Evolutionary conservation across 2,329 filamentous ascomycete genomes (phyloP).

Genomic region (Xylariaceae sp.): DNA sequence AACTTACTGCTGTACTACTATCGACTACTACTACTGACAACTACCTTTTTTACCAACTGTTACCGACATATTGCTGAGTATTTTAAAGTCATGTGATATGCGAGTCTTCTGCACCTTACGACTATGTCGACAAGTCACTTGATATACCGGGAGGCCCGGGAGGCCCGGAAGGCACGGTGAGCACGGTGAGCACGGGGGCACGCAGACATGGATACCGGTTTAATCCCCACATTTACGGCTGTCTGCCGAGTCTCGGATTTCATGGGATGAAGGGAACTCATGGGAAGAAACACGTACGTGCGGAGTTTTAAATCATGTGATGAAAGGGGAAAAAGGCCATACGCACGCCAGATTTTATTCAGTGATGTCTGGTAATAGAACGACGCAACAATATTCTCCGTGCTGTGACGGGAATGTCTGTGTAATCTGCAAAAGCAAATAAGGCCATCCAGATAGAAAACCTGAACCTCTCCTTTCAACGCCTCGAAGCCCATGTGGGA

Average conservation of each 20-base stretch:
- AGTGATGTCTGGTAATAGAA: conserved; percentile 8
- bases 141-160: no score
- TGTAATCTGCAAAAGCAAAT: conserved; percentile 7
- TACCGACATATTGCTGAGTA: not conserved
- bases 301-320: no score
- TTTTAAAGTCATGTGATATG: no score
- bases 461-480: conserved; percentile 1
- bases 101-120: no score
- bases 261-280: no score
- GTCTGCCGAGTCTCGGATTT: not conserved
- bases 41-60: not conserved
- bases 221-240: not conserved
- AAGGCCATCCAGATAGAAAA: conserved; percentile 10
- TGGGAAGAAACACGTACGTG: not conserved
- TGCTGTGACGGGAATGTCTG: conserved; percentile 2
- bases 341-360: conserved; percentile 9
- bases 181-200: no score
- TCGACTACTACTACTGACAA: not conserved
- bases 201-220: no score
- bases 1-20: not conserved
- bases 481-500: conserved; percentile 2
- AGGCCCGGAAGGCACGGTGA: no score
- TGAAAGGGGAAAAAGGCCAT: not conserved
- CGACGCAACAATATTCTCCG: conserved; percentile 6
- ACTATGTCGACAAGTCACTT: no score